Base-by-base conservation (phyloP, 2,329 filamentous ascomycete species). In the Dactylellina parvicollis region DNA sequence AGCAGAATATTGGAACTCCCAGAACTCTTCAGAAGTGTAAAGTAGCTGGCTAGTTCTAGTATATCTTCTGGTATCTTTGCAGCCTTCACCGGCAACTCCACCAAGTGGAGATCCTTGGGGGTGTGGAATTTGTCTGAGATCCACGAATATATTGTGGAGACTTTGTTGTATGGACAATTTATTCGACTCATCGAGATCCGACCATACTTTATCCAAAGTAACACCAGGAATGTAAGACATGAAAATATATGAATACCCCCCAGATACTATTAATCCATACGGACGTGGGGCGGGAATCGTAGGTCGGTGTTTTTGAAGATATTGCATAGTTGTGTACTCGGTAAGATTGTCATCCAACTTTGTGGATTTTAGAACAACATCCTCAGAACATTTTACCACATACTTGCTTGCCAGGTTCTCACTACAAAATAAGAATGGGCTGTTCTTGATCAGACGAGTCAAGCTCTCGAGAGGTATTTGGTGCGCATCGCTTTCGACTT, bases 341-440 rank as follows among this genome's bases (percentile, higher is more conserved):
- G 52, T 50, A 40, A 56, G n/a, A n/a, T 49, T 40, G 60, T 56
- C 34, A 26, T 65, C 60, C 28, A 56, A 20, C 49, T 26, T 65
- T 14, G 49, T 22, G 28, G 32, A 56, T 56, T 65, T 65, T n/a
- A 66, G 8, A 40, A 66, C 30, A 16, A 66, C 22, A 24, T 57
- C 50, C n/a, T 66, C 52, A n/a, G 50, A 66, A 65, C 60, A 56
- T 56, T 65, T 65, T 28, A 65, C 50, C 52, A 57, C 52, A 50
- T 66, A 56, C 50, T 57, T 42, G 40, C 28, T 49, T 47, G n/a
- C 32, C 49, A 26, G 12, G 38, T 57, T 49, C 40, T 46, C 10
- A 38, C 14, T 42, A 28, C 47, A 54, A 54, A 64, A 64, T 46
- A 54, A 26, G 47, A 54, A 14, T 52, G 28, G 9, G 36, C 60